Evolutionary conservation across 2,329 filamentous ascomycete species (phyloP), one percentile per base, ranked within the genome.

Genomic region (Aspergillus uvarum): DNA sequence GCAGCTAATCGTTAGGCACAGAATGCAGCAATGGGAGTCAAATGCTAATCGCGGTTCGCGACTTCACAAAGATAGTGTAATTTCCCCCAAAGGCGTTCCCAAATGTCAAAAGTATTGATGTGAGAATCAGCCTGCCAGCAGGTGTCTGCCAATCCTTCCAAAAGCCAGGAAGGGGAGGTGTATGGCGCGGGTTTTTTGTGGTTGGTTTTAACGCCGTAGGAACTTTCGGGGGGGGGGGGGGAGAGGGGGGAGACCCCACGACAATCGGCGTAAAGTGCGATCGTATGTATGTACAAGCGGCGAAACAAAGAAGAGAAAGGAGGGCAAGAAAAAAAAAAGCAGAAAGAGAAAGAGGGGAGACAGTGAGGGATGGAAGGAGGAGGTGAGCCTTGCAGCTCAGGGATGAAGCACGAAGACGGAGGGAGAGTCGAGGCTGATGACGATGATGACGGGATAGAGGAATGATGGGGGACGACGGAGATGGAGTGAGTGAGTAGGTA

Each of bases 221-320:
- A 48, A 42, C 49, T 38, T 56, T n/a, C 32, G 51, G 38, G 51
- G 35, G 57, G 47, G 48, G 51, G 51, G 51, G 14, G 16, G 8
- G 38, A 52, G 51, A 48, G 51, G 47, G 59, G 22, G 51, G 22
- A 29, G 53, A 55, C 59, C 59, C 59, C 59, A 58, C 59, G 54
- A 60, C 59, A 51, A 51, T 44, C 52, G 29, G 42, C 14, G 42
- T 52, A 16, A 44, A 44, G 38, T 19, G 38, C 38, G n/a, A 44
- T 44, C 38, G 38, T 44, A 16, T 44, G 38, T 44, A 19, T 19
- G n/a, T 19, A 44, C 38, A 44, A 44, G 38, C 38, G 38, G 38
- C 38, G 16, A 44, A 7, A 19, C 5, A 44, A 44, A 44, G 51
- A 5, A 54, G 44, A n/a, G 7, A 16, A 55, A 14, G 14, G 50